Conservation (phyloP, 345 rosid species). For the Moricandia arvensis region DNA sequence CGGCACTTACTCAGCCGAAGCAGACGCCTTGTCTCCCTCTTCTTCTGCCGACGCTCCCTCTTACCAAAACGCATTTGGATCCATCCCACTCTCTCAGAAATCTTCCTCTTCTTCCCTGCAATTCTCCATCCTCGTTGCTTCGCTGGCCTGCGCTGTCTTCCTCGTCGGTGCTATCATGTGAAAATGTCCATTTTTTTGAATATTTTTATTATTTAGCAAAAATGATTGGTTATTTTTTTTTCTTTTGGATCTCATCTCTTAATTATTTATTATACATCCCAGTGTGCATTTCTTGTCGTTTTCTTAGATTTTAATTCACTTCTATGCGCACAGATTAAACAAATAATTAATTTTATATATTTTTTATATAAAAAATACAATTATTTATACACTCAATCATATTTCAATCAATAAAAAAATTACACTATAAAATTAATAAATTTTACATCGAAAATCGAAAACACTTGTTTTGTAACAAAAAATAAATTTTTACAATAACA, state of each 20-base stretch:
- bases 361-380: too few relatives aligned
- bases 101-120: conserved; percentile 27
- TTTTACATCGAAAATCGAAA: too few relatives aligned
- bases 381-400: too few relatives aligned
- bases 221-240: background rate
- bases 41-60: conserved; percentile 62
- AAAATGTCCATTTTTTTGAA: background rate
- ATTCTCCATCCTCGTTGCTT: conserved; percentile 42
- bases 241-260: background rate
- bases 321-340: too few relatives aligned
- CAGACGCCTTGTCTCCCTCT: conserved; percentile 58
- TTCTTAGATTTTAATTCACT: too few relatives aligned
- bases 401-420: too few relatives aligned
- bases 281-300: background rate
- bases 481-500: too few relatives aligned
- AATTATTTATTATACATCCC: background rate
- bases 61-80: conserved; percentile 68
- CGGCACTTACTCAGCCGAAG: conserved; percentile 50
- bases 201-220: background rate
- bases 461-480: too few relatives aligned
- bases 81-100: conserved; percentile 64
- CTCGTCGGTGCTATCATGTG: conserved; percentile 42
- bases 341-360: too few relatives aligned
- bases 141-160: conserved; percentile 40
- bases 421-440: too few relatives aligned